Evolutionary conservation across 208 protist species (phyloP), one percentile per base, ranked within the genome.

Genomic region (Trypanosoma melophagium): DNA sequence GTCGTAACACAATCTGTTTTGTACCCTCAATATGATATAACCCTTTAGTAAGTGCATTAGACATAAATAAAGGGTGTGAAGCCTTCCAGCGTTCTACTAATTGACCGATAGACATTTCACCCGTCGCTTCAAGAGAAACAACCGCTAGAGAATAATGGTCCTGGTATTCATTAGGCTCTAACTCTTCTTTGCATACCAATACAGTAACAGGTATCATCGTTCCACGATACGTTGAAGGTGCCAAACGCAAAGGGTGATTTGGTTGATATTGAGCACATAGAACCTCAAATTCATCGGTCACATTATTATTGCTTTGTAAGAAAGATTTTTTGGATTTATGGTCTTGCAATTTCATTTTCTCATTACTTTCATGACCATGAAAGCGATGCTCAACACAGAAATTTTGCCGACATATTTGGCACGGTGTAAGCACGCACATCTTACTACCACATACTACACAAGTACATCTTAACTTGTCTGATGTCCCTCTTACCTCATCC

Each of bases 331-430:
- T 17, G 10, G 17, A 56, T 35, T 28, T 17, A 42, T n/a, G n/a
- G 5, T 41, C 40, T 7, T 24, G 10, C 55, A 38, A 7, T 16
- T 13, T 51, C 16, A 17, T 19, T 21, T 38, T 25, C 21, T 55
- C 52, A 12, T n/a, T 28, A 47, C 75, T 74, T 53, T 76, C 74
- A 70, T 90, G 82, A 0, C 55, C 71, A 50, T 93, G 84, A 55
- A 90, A 93, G 51, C 84, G 84, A 62, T 93, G 87, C 7, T 56
- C 74, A 1, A 80, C 74, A 57, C 84, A 90, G 62, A 76, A 90
- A 28, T 65, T 31, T 24, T 77, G 60, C 0, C 68, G 71, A 28
- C 84, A 89, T 35, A 60, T 42, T 9, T 41, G 50, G 63, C 87
- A 90, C 45, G 83, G 79, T 9, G 50, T 57, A 51, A 93, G 74